These are phyloP conservation scores for Tolypocladium inflatum DNA, from an alignment of 2,329 filamentous ascomycete species.

Conservation along the genomic window DNA sequence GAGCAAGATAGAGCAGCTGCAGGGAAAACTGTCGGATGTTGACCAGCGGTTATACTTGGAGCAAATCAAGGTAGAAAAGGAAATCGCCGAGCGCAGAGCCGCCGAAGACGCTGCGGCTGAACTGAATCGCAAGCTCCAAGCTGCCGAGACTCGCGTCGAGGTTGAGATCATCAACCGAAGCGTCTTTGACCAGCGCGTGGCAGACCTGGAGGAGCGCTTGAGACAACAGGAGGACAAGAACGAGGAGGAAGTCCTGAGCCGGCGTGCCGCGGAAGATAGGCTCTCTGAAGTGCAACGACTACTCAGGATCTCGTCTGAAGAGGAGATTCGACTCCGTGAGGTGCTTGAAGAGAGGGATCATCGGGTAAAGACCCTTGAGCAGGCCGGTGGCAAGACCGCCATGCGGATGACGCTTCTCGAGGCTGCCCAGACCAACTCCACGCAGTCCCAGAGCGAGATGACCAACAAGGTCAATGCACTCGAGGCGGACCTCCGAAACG, in stretches of 20 bases:
- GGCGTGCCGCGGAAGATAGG: constrained; percentile 62
- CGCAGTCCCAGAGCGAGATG: constrained; percentile 45
- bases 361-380: constrained; percentile 51
- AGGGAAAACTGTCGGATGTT: constrained; percentile 49
- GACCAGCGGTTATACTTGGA: constrained; percentile 45
- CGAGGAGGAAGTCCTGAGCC: constrained; percentile 53
- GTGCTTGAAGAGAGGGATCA: constrained; percentile 61
- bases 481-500: constrained; percentile 45
- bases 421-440: constrained; percentile 50
- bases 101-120: constrained; percentile 46
- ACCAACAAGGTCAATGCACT: constrained; percentile 43
- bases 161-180: constrained; percentile 53
- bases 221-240: constrained; percentile 52
- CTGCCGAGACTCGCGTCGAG: constrained; percentile 49
- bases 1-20: constrained; percentile 47
- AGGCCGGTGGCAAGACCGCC: constrained; percentile 40
- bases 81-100: constrained; percentile 36
- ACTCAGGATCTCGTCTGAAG: constrained; percentile 60
- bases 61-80: constrained; percentile 38
- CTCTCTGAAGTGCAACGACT: constrained; percentile 63
- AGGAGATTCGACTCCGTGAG: constrained; percentile 58
- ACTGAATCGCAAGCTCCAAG: constrained; percentile 43
- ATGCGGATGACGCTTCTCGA: constrained; percentile 60
- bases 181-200: constrained; percentile 49
- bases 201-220: constrained; percentile 61